Evolutionary conservation across 306 rosid species (phyloP).

Genomic region (Calophaca sinica): DNA sequence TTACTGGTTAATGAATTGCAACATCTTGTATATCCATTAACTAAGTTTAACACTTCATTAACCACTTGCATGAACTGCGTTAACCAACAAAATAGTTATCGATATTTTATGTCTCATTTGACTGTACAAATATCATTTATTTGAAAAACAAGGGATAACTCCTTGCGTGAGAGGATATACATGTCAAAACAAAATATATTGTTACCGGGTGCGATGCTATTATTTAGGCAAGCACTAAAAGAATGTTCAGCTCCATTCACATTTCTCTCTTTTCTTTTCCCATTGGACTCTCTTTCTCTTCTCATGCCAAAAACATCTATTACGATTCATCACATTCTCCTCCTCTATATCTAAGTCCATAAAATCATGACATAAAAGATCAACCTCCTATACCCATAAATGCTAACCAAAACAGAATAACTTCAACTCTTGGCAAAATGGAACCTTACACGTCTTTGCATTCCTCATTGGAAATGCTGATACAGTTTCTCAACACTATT

Average conservation of each 20-base stretch:
- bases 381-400: constrained; percentile 24
- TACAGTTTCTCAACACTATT: constrained; percentile 20
- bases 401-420: constrained; percentile 26
- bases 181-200: constrained; percentile 11
- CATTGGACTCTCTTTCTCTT: constrained; percentile 37
- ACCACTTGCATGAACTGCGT: too few species aligned
- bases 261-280: constrained; percentile 43
- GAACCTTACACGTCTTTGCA: constrained; percentile 28
- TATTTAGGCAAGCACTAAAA: constrained; percentile 47
- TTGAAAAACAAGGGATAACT: not conserved
- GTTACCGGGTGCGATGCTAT: constrained; percentile 33
- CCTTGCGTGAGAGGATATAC: not conserved
- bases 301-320: constrained; percentile 38
- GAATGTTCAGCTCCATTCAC: constrained; percentile 42
- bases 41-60: too few species aligned
- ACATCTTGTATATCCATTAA: too few species aligned
- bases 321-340: not conserved
- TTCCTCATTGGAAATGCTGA: constrained; percentile 38
- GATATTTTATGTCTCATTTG: too few species aligned
- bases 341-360: constrained; percentile 41
- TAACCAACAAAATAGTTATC: too few species aligned
- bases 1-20: too few species aligned
- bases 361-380: constrained; percentile 9
- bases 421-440: constrained; percentile 3
- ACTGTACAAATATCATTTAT: too few species aligned